phyloP scores from a whole-genome alignment of 163 green algal species.

The Prototheca cutis region DNA sequence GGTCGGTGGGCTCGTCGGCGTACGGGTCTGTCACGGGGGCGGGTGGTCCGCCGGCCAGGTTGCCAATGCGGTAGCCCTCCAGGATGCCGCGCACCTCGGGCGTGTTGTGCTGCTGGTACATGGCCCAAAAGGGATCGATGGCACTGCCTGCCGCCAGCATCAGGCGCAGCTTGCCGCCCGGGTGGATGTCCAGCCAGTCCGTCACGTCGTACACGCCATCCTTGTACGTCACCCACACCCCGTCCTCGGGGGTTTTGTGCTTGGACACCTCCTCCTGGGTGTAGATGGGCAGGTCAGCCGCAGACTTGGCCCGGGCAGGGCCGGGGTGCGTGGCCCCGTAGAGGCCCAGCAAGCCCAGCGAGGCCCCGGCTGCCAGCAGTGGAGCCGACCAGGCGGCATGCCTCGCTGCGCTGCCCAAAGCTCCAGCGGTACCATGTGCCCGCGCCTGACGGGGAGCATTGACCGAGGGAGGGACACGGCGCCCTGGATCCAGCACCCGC shows the following conservation, averaged over 20 bases:
- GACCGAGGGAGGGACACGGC: too few species aligned
- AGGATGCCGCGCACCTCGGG: slow-evolving; percentile 53
- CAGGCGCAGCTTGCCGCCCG: slow-evolving; percentile 61
- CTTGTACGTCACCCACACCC: slow-evolving; percentile 80
- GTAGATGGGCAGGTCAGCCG: slow-evolving; percentile 10
- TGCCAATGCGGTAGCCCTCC: slow-evolving; percentile 65
- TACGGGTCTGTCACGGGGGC: slow-evolving; percentile 43
- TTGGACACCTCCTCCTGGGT: slow-evolving; percentile 60
- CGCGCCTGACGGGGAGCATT: too few species aligned
- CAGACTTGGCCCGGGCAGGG: not conserved
- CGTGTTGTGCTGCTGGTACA: slow-evolving; percentile 76
- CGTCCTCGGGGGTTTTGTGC: slow-evolving; percentile 47
- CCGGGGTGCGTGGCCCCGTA: not conserved
- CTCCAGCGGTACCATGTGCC: not conserved
- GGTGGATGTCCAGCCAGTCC: slow-evolving; percentile 66
- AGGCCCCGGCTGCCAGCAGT: not conserved
- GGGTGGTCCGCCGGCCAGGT: slow-evolving; percentile 29
- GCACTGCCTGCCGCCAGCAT: slow-evolving; percentile 76
- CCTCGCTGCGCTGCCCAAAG: not conserved
- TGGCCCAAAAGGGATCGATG: slow-evolving; percentile 83
- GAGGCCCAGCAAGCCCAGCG: not conserved
- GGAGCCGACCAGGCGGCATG: not conserved
- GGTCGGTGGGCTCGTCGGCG: slow-evolving; percentile 44
- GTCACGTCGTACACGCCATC: slow-evolving; percentile 84
- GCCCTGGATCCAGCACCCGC: too few species aligned